Evolutionary conservation across 2,329 filamentous ascomycete genomes (phyloP).

Genomic region (Penicillium italicum): DNA sequence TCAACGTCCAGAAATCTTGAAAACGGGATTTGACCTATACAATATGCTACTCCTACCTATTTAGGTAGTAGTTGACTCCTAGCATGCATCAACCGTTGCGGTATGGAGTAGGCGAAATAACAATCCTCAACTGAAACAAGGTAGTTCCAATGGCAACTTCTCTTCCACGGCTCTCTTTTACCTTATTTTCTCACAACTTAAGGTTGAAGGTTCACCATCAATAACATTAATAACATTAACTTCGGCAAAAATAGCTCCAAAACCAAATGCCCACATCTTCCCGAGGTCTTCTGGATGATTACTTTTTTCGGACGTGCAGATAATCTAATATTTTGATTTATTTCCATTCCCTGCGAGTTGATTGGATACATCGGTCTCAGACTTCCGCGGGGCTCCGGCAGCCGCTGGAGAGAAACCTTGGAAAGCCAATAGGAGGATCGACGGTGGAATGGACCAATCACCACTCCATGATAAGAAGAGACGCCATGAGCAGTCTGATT

Average conservation of each 20-base stretch:
- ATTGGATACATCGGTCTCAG: background rate
- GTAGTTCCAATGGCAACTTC: background rate
- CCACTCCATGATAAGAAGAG: constrained; percentile 12
- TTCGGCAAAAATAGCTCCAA: background rate
- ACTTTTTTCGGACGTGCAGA: background rate
- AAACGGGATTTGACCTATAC: background rate
- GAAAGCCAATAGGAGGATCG: background rate
- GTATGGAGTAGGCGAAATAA: background rate
- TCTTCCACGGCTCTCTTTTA: background rate
- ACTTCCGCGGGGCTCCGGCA: constrained; percentile 1
- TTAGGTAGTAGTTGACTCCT: background rate
- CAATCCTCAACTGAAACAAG: background rate
- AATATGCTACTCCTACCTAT: background rate
- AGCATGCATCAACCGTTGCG: background rate
- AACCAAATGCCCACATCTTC: background rate
- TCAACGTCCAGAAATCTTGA: background rate
- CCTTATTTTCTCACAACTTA: background rate
- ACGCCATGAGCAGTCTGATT: constrained; percentile 19
- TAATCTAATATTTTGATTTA: background rate
- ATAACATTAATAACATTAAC: background rate
- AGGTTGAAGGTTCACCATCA: background rate
- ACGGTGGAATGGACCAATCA: constrained; percentile 11
- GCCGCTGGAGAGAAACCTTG: background rate
- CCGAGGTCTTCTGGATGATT: constrained; percentile 1
- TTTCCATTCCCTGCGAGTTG: background rate